Percentiles rank a stretch among this genome's conserved stretches.
Conservation (phyloP, 129 eudicot species). For the Helichrysum umbraculigerum region DNA sequence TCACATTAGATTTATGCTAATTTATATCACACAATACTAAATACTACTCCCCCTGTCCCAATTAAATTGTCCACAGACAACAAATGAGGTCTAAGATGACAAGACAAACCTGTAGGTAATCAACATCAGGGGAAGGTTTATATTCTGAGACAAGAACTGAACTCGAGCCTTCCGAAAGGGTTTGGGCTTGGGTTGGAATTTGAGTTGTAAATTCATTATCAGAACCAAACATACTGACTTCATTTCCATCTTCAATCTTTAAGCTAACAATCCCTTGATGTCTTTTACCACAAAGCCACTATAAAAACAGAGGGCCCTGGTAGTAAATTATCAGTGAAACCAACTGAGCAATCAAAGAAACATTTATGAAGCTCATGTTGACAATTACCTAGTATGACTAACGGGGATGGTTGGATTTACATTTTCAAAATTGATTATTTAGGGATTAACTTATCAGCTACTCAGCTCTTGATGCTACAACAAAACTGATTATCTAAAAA, state of each 20-base stretch:
- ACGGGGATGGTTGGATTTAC: not conserved
- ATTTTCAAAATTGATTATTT: not conserved
- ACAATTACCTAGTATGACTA: conserved; percentile 22
- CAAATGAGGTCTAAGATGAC: conserved; percentile 2
- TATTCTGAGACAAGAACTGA: conserved; percentile 68
- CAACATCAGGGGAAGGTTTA: conserved; percentile 85
- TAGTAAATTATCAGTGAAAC: conserved; percentile 84
- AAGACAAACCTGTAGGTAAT: conserved; percentile 79
- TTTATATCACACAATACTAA: too few species aligned
- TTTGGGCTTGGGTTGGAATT: conserved; percentile 81
- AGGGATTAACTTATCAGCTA: not conserved
- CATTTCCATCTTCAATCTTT: conserved; percentile 53
- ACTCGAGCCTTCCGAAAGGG: conserved; percentile 69
- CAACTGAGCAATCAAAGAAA: conserved; percentile 51
- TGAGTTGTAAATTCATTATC: conserved; percentile 60
- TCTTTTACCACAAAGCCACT: conserved; percentile 80
- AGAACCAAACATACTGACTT: conserved; percentile 64
- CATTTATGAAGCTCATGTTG: conserved; percentile 20
- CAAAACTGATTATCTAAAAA: not conserved
- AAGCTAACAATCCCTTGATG: conserved; percentile 36
- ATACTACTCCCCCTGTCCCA: too few species aligned
- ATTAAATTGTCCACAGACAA: not conserved
- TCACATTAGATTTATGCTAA: too few species aligned
- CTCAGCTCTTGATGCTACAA: not conserved
- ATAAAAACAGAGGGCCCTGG: conserved; percentile 78